Evolutionary conservation across 2,329 filamentous ascomycete genomes (phyloP), one percentile per base, ranked within the genome.

Genomic region (Fusarium tupiense): DNA sequence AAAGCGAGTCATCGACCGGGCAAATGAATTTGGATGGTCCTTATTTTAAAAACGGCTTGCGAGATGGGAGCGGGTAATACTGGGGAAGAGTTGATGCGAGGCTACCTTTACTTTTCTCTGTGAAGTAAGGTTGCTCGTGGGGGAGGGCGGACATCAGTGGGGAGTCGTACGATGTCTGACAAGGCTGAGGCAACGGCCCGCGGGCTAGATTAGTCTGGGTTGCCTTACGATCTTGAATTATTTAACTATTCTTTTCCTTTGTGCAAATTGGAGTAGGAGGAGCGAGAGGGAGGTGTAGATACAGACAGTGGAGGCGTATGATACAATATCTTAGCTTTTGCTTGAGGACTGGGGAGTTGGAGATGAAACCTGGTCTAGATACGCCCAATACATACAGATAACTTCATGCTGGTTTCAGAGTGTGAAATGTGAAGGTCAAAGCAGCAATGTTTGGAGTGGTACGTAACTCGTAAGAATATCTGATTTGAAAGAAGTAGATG

Each of bases 81-180:
- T 78, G 77, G 77, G 65, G 77, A 78, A 72, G 63, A 74, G 37
- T 22, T 58, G 73, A 73, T 78, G 77, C 75, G 75, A 78, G 69
- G 75, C 77, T 78, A 78, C 72, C 57, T 69, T 37, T 78, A 78
- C 72, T 57, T 72, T 61, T 54, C 66, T 70, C 43, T 64, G 43
- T 63, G 70, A 64, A 64, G 73, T 66, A 71, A 73, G 72, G 57
- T 69, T 63, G 58, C 69, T 76, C 70, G 76, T 56, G 70, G 64
- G 71, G 72, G 60, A 66, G 64, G 57, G 54, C 69, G 70, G 60
- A 71, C 76, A 76, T 71, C 67, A 43, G 76, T 78, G 76, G 76
- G 74, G 76, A 78, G 74, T 79, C 64, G 77, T 79, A 56, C 74
- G 73, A 78, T 79, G 73, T 74, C 67, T 71, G 69, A 77, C 72